Evolutionary conservation across 2,329 filamentous ascomycete genomes (phyloP), one percentile per base, ranked within the genome.

Genomic region (Arthroderma sp.): DNA sequence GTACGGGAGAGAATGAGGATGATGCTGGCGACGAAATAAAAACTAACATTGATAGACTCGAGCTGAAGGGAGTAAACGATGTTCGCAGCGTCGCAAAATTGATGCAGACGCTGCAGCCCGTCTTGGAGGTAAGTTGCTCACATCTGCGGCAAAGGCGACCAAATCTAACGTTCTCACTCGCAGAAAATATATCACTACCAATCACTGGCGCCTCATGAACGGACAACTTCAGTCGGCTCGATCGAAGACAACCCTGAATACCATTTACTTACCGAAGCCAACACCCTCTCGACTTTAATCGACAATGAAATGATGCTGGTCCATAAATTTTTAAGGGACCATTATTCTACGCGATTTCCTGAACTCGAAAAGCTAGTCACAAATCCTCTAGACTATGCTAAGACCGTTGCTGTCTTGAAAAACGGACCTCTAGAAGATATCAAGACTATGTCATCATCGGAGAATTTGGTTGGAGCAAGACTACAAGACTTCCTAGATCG

Each of bases 261-360:
- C 64, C 80, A 86, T 62, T 77, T 94, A 32, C 68, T 94, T 47
- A 93, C 86, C 31, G 81, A 91, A 60, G 87, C 87, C 10, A 94
- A 94, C 60, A 83, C 82, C 27, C 74, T 94, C 5, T 94, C 91
- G 0, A 93, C 89, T 4, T 83, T 84, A 51, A 95, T 96, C 53
- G 88, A 94, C 54, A 86, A 85, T 59, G 89, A 96, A 63, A 84
- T 96, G 38, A 83, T 84, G 31, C 75, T 91, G 5, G 85, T 96
- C 22, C 91, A 98, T 72, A 98, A 98, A 66, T 93, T 86, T 63
- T 86, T 95, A 48, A 79, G 89, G 57, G 91, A 98, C 58, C 86
- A 95, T 65, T 98, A 98, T 68, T 94, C 88, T 6, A 75, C 83
- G 11, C 79, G 89, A 49, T 98, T 96, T 57, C 89, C 91, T 0